A percentile compares a stretch with the other conserved stretches of the same genome.
Evolutionary conservation across 371 early-diverging fungal species (phyloP).

Genomic region (Zychaea mexicana): DNA sequence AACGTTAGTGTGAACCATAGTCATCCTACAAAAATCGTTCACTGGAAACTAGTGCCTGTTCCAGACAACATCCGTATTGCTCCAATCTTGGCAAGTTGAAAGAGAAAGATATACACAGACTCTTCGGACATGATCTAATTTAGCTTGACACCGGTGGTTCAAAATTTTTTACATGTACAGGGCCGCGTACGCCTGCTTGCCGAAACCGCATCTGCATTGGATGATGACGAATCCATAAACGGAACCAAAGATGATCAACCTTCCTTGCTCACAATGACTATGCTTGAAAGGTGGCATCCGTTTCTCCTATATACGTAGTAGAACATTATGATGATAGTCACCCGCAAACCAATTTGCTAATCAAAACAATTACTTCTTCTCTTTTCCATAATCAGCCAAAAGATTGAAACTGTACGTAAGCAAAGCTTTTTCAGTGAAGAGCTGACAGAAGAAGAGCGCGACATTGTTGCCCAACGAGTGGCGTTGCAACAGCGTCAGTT

Average conservation of each 20-base stretch:
- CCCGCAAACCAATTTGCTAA: no score
- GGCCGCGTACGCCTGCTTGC: neutral
- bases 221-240: neutral
- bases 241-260: neutral
- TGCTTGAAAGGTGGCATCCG: neutral
- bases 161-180: neutral
- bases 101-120: no score
- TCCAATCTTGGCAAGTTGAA: neutral
- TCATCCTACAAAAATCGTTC: neutral
- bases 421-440: constrained; percentile 85
- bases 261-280: neutral
- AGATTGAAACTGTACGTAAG: constrained; percentile 81
- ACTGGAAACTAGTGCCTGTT: neutral
- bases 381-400: constrained; percentile 52
- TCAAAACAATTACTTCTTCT: neutral
- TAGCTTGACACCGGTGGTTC: no score
- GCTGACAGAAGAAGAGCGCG: constrained; percentile 83
- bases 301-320: no score
- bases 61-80: neutral
- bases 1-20: neutral
- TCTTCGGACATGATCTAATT: no score
- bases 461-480: constrained; percentile 85
- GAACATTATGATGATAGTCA: no score
- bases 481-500: constrained; percentile 85
- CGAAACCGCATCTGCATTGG: neutral